Conservation (phyloP, 2,329 filamentous ascomycete species). For the Juglanconis juglandina region DNA sequence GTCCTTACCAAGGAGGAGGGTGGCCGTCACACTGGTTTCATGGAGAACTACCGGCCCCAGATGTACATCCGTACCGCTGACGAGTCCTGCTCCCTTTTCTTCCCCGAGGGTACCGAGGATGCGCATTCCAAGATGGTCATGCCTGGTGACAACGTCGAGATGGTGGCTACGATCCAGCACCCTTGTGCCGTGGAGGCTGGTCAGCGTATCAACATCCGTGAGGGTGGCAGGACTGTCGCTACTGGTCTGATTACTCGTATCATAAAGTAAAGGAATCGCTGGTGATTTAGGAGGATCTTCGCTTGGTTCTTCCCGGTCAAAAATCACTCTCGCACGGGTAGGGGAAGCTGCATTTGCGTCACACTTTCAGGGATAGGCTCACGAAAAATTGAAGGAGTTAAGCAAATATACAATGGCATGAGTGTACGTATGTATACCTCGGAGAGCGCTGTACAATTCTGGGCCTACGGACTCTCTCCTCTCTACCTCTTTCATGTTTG, state of each 20-base stretch:
- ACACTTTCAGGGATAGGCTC: conserved; percentile 13
- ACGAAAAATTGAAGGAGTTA: conserved; percentile 11
- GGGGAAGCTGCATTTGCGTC: conserved; percentile 19
- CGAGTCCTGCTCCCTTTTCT: conserved; percentile 73
- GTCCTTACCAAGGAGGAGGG: conserved; percentile 97
- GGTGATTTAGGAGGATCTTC: background rate
- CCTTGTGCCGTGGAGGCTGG: conserved; percentile 86
- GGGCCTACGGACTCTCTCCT: conserved; percentile 24
- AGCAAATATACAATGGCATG: conserved; percentile 24
- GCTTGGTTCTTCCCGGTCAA: background rate
- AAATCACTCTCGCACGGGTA: conserved; percentile 10
- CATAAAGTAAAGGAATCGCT: conserved; percentile 43
- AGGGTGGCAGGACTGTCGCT: conserved; percentile 87
- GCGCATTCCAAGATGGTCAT: conserved; percentile 77
- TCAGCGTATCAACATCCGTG: conserved; percentile 96
- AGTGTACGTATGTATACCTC: conserved; percentile 20
- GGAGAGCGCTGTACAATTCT: conserved; percentile 21
- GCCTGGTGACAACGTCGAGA: conserved; percentile 98
- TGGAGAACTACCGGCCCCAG: conserved; percentile 94
- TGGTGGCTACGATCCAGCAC: conserved; percentile 81
- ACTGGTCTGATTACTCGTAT: conserved; percentile 80
- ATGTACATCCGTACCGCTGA: conserved; percentile 92
- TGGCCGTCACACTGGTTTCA: conserved; percentile 93
- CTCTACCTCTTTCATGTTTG: conserved; percentile 23
- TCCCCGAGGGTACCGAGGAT: conserved; percentile 80